phyloP scores from a whole-genome alignment of 371 early-diverging fungal genomes.

The Pancytospora philotis region DNA sequence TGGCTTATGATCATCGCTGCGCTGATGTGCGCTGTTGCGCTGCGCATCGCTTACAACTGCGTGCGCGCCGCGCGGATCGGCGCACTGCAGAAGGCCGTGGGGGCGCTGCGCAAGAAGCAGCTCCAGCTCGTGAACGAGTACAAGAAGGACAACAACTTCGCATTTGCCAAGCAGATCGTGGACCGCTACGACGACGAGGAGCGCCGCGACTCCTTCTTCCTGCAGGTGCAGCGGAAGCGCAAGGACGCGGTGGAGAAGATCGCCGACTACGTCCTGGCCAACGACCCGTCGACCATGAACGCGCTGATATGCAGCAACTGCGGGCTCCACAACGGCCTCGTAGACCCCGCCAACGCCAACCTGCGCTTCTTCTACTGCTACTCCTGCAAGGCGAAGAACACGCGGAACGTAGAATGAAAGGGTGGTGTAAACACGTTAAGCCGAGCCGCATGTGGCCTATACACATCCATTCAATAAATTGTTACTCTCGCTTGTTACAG shows the following conservation, averaged over 20 bases:
- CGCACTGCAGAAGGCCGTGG: conserved; percentile 23
- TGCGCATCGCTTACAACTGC: not conserved
- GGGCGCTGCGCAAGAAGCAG: conserved; percentile 35
- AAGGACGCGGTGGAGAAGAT: conserved; percentile 74
- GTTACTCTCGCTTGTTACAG: too few relatives aligned
- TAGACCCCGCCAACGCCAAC: conserved; percentile 68
- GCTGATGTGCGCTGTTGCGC: not conserved
- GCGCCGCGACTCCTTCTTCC: conserved; percentile 20
- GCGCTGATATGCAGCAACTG: conserved; percentile 78
- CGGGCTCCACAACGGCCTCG: conserved; percentile 76
- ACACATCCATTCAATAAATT: too few relatives aligned
- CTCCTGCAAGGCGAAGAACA: conserved; percentile 38
- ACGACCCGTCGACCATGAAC: conserved; percentile 65
- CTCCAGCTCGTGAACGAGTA: conserved; percentile 65
- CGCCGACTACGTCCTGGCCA: conserved; percentile 61
- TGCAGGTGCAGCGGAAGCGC: conserved; percentile 54
- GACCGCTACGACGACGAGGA: conserved; percentile 68
- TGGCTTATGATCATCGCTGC: not conserved
- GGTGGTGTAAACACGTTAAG: not conserved
- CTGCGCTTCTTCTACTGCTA: conserved; percentile 60
- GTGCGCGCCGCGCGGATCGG: conserved; percentile 6
- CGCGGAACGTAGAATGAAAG: conserved; percentile 13
- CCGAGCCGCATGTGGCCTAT: too few relatives aligned
- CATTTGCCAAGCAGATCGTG: conserved; percentile 71
- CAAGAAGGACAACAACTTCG: conserved; percentile 73